phyloP scores from a whole-genome alignment of 2,329 filamentous ascomycete species.

The Tolypocladium capitatum region DNA sequence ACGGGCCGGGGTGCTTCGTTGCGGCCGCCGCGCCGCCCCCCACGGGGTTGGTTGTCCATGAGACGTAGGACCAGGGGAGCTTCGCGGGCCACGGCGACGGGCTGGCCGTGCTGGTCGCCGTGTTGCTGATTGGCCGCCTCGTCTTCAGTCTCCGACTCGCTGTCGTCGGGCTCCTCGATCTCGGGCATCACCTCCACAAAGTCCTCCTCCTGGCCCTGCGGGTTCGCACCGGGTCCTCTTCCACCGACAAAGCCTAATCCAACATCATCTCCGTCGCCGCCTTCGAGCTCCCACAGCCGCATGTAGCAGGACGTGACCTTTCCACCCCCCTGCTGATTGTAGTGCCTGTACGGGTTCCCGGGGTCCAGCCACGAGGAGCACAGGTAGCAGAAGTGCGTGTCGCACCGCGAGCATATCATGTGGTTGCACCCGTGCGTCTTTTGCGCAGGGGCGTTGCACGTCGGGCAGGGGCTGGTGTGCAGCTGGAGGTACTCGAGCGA shows the following conservation, averaged over 20 bases:
- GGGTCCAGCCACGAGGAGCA: conserved; percentile 78
- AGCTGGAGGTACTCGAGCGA: conserved; percentile 70
- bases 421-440: conserved; percentile 95
- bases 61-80: conserved; percentile 44
- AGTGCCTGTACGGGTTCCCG: conserved; percentile 76
- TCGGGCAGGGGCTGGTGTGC: conserved; percentile 80
- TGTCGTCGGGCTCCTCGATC: conserved; percentile 18
- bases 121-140: conserved; percentile 10
- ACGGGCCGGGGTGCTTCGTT: background rate
- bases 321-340: conserved; percentile 50
- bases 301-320: conserved; percentile 58
- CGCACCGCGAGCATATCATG: conserved; percentile 86
- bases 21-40: conserved; percentile 12
- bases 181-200: background rate
- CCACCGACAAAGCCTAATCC: conserved; percentile 31
- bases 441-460: conserved; percentile 70
- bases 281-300: conserved; percentile 81
- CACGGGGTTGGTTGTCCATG: conserved; percentile 23
- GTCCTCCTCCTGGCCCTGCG: background rate
- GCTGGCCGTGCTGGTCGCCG: conserved; percentile 14
- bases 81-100: conserved; percentile 37
- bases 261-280: conserved; percentile 53
- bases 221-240: conserved; percentile 4
- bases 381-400: conserved; percentile 89
- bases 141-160: conserved; percentile 11